These are phyloP conservation scores for Gypsophila paniculata DNA, from an alignment of 179 eudicot species.

Conservation along the genomic window DNA sequence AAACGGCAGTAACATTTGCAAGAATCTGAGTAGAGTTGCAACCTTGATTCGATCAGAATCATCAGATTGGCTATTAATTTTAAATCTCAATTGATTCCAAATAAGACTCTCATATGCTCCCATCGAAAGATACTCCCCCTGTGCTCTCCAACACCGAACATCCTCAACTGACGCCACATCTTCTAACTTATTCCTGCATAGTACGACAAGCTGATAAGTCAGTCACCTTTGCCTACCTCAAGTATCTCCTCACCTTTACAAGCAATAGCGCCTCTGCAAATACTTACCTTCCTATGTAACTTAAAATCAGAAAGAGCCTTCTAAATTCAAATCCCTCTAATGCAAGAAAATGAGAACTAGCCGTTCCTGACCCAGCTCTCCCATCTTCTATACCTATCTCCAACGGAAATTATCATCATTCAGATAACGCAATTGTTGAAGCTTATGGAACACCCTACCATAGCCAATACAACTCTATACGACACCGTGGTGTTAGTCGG, in stretches of 20 bases:
- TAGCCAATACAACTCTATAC: background rate
- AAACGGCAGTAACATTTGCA: background rate
- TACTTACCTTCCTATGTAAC: conserved; percentile 59
- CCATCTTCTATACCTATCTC: conserved; percentile 10
- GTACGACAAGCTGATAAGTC: background rate
- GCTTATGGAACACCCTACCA: background rate
- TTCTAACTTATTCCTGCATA: conserved; percentile 53
- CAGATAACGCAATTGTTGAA: background rate
- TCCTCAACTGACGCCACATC: conserved; percentile 32
- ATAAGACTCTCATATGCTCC: conserved; percentile 37
- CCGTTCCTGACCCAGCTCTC: conserved; percentile 3
- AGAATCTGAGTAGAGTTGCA: background rate
- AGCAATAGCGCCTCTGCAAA: background rate
- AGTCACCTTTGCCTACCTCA: conserved; percentile 9
- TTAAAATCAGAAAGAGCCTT: conserved; percentile 48
- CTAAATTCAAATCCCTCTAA: conserved; percentile 58
- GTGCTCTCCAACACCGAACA: conserved; percentile 22
- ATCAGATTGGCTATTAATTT: conserved; percentile 24
- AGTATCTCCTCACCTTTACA: background rate
- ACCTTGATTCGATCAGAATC: conserved; percentile 43
- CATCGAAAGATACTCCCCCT: conserved; percentile 37
- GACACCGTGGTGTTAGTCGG: background rate
- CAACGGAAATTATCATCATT: background rate
- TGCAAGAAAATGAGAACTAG: conserved; percentile 35
- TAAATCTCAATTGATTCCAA: conserved; percentile 46